These are phyloP conservation scores for Colletotrichum lupini DNA, from an alignment of 2,329 filamentous ascomycete genomes.

Conservation along the genomic window DNA sequence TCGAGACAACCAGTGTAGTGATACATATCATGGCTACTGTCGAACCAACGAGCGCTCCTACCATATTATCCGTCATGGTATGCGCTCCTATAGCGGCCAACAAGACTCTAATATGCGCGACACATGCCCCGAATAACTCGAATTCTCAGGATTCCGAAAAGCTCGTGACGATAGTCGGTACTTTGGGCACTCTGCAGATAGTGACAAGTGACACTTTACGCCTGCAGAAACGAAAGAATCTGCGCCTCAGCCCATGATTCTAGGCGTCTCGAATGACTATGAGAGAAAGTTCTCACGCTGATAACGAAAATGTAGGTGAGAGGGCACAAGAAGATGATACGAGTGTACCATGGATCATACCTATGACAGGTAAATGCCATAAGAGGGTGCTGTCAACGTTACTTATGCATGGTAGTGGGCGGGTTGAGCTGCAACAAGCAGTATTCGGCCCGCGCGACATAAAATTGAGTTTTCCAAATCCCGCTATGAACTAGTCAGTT, in stretches of 20 bases:
- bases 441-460: not conserved
- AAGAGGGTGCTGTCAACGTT: not conserved
- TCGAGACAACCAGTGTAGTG: slow-evolving; percentile 20
- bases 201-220: not conserved
- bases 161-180: too few species aligned
- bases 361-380: not conserved
- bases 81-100: not conserved
- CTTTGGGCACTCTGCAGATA: too few species aligned
- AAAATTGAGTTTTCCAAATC: not conserved
- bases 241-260: not conserved
- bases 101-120: not conserved
- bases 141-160: too few species aligned
- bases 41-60: slow-evolving; percentile 1
- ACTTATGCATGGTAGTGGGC: not conserved
- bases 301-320: not conserved
- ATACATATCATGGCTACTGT: slow-evolving; percentile 26
- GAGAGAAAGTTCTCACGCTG: not conserved
- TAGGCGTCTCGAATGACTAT: not conserved
- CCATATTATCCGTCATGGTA: slow-evolving; percentile 18
- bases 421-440: not conserved
- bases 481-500: slow-evolving; percentile 7
- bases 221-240: not conserved
- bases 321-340: not conserved
- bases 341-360: too few species aligned
- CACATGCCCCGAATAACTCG: not conserved